These are phyloP conservation scores for Polyporus arcularius DNA, from an alignment of 768 basidiomycete species.

Conservation along the genomic window DNA sequence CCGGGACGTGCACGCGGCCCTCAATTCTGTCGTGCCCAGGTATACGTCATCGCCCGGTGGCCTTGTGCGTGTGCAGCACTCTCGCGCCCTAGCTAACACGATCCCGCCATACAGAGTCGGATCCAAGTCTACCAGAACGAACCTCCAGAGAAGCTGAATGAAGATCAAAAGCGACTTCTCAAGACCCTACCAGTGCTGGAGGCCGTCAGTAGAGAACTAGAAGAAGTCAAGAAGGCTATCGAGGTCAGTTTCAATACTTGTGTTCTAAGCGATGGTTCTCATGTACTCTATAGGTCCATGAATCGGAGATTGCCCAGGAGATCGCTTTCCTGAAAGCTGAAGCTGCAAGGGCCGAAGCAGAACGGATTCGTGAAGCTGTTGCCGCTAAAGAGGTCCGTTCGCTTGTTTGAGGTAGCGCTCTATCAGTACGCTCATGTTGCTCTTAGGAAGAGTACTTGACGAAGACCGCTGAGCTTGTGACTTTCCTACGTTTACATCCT, in stretches of 20 bases:
- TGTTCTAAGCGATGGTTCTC: background rate
- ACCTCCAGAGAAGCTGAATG: conserved; percentile 74
- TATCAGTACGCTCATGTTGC: background rate
- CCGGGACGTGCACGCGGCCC: conserved; percentile 1
- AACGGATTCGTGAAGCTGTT: conserved; percentile 56
- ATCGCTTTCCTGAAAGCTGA: conserved; percentile 55
- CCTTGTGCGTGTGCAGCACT: background rate
- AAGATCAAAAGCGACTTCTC: conserved; percentile 79
- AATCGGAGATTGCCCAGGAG: conserved; percentile 62
- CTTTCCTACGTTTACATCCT: conserved; percentile 60
- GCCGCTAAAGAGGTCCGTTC: conserved; percentile 54
- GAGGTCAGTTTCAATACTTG: conserved; percentile 52
- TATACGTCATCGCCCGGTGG: conserved; percentile 17
- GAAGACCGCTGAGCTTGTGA: conserved; percentile 53
- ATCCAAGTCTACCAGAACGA: conserved; percentile 70
- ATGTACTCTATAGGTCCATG: conserved; percentile 48
- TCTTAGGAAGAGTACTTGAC: conserved; percentile 44
- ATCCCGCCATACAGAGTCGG: conserved; percentile 52
- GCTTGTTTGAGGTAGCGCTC: background rate
- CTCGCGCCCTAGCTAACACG: background rate
- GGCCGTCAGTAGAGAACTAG: conserved; percentile 77
- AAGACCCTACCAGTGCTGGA: conserved; percentile 77
- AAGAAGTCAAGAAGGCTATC: conserved; percentile 80
- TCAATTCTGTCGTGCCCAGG: conserved; percentile 9
- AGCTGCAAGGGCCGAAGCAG: conserved; percentile 55